These are phyloP conservation scores for Xenoacremonium recifei DNA, from an alignment of 2,329 filamentous ascomycete genomes.

Conservation along the genomic window DNA sequence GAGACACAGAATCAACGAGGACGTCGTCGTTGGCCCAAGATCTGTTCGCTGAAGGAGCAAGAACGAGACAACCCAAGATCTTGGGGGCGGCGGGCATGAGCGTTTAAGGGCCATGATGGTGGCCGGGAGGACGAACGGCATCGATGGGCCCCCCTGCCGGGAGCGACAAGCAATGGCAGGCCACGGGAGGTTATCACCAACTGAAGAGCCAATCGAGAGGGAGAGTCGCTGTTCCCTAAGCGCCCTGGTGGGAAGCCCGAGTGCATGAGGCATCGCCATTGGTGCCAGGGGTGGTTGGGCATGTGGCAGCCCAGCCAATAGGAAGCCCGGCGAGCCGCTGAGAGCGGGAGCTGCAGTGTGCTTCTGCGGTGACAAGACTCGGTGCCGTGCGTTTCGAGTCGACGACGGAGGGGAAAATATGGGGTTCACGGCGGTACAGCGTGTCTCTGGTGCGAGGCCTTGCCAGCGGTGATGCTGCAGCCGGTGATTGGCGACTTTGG, in stretches of 20 bases:
- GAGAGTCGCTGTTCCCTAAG: constrained; percentile 26
- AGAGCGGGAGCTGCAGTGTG: too few relatives aligned
- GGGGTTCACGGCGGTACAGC: background rate
- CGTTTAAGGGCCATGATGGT: constrained; percentile 26
- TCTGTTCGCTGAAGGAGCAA: constrained; percentile 9
- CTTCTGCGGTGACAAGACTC: background rate
- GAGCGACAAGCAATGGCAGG: constrained; percentile 9
- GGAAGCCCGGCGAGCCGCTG: constrained; percentile 8
- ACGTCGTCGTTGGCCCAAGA: constrained; percentile 8
- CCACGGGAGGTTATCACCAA: constrained; percentile 17
- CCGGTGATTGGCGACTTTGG: background rate
- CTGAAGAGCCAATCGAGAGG: constrained; percentile 26
- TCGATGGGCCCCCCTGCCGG: constrained; percentile 12
- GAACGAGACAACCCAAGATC: constrained; percentile 3
- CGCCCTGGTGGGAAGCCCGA: constrained; percentile 26
- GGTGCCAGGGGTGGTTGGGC: constrained; percentile 18
- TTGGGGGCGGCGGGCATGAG: constrained; percentile 22
- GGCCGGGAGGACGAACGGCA: constrained; percentile 9
- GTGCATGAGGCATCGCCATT: constrained; percentile 23
- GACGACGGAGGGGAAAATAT: constrained; percentile 4
- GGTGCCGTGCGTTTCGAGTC: constrained; percentile 9
- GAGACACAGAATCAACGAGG: constrained; percentile 5
- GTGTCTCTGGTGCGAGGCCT: background rate
- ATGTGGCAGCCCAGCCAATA: constrained; percentile 24
- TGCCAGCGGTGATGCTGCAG: background rate